A percentile compares a stretch with the other conserved stretches of the same genome.
These are phyloP conservation scores for Agaricus sinodeliciosus DNA, from an alignment of 768 basidiomycete species.

Conservation along the genomic window DNA sequence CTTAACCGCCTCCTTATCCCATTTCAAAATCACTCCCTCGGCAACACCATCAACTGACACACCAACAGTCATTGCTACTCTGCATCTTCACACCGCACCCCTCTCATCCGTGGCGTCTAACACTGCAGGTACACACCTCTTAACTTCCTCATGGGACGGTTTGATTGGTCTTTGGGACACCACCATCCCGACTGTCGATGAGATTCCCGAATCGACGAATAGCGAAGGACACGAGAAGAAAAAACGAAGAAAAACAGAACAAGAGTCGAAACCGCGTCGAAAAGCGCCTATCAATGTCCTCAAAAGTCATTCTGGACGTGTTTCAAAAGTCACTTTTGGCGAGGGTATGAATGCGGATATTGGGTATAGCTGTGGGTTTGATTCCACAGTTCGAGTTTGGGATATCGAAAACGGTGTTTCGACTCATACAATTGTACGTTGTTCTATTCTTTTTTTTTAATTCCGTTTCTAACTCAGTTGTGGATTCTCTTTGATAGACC, in stretches of 20 bases:
- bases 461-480: not conserved
- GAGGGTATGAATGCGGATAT: constrained; percentile 16
- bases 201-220: constrained; percentile 42
- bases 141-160: constrained; percentile 86
- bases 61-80: constrained; percentile 52
- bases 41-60: constrained; percentile 13
- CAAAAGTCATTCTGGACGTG: constrained; percentile 76
- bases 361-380: constrained; percentile 81
- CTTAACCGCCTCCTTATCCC: constrained; percentile 57
- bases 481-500: constrained; percentile 31
- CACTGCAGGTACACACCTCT: constrained; percentile 48
- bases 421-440: constrained; percentile 58
- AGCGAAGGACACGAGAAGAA: constrained; percentile 32
- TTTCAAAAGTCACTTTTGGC: constrained; percentile 63
- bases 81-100: constrained; percentile 80
- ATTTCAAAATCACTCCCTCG: constrained; percentile 20
- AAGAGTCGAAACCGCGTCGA: constrained; percentile 33
- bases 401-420: constrained; percentile 76
- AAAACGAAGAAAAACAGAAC: constrained; percentile 60
- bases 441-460: not conserved
- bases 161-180: constrained; percentile 81
- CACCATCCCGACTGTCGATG: constrained; percentile 51
- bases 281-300: constrained; percentile 71
- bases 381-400: constrained; percentile 88
- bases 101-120: constrained; percentile 66